phyloP scores from a whole-genome alignment of 306 rosid species.

The Erythrophleum fordii region DNA sequence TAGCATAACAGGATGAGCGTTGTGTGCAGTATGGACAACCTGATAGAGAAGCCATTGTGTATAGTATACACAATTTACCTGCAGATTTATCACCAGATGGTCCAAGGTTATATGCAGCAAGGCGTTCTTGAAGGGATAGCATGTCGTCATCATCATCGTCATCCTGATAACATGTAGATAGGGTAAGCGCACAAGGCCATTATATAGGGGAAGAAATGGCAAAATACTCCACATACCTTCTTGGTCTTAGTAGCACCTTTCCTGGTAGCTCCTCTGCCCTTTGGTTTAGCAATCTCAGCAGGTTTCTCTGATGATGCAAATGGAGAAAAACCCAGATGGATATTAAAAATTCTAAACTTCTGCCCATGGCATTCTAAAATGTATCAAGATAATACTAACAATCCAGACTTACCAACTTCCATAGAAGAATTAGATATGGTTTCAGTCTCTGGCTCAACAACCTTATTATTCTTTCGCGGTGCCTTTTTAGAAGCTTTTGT shows the following conservation, averaged over 20 bases:
- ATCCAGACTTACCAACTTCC: conserved; percentile 69
- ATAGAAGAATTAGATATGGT: conserved; percentile 48
- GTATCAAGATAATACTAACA: not conserved
- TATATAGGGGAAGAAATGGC: not conserved
- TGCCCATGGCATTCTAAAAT: not conserved
- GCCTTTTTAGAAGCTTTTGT: conserved; percentile 64
- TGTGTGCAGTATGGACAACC: not conserved
- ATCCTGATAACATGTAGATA: conserved; percentile 37
- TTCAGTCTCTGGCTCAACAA: conserved; percentile 57
- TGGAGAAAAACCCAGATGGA: not conserved
- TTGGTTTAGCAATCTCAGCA: conserved; percentile 59
- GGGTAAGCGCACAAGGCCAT: not conserved
- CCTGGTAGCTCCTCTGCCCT: conserved; percentile 59
- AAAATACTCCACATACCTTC: conserved; percentile 37
- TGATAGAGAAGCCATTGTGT: conserved; percentile 3
- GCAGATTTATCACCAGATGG: conserved; percentile 68
- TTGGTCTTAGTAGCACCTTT: conserved; percentile 54
- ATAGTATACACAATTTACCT: conserved; percentile 44
- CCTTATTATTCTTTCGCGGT: conserved; percentile 72
- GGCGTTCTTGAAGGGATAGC: conserved; percentile 83
- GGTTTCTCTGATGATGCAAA: conserved; percentile 52
- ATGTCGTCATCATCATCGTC: conserved; percentile 54
- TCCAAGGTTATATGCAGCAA: conserved; percentile 85
- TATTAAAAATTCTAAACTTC: not conserved
- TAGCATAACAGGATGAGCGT: not conserved